These are phyloP conservation scores for Macrolepiota albuminosa DNA, from an alignment of 768 basidiomycete genomes.

Conservation along the genomic window DNA sequence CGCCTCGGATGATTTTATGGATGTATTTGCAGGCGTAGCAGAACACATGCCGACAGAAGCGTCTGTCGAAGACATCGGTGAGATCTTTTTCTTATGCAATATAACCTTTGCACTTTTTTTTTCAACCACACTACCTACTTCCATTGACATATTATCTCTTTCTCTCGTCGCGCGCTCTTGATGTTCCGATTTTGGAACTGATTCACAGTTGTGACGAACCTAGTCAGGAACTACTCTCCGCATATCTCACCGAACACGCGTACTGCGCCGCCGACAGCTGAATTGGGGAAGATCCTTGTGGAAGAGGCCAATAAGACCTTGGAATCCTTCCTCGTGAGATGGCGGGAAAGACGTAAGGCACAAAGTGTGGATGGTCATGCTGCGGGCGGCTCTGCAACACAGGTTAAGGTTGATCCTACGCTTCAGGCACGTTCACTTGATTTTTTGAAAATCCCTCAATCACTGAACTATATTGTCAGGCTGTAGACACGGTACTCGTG, in stretches of 20 bases:
- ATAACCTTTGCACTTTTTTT: conserved; percentile 12
- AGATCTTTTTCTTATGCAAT: conserved; percentile 34
- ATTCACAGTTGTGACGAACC: conserved; percentile 77
- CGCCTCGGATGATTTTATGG: conserved; percentile 45
- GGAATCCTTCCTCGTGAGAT: conserved; percentile 59
- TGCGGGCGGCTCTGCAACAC: conserved; percentile 5
- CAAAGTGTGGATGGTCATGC: conserved; percentile 21
- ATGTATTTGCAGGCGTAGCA: conserved; percentile 72
- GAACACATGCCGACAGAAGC: conserved; percentile 65
- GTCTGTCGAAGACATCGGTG: conserved; percentile 81
- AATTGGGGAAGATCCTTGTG: conserved; percentile 59
- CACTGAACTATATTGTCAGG: conserved; percentile 29
- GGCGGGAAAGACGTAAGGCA: conserved; percentile 41
- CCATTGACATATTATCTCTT: conserved; percentile 26
- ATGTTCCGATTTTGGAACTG: conserved; percentile 56
- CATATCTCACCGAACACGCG: conserved; percentile 70
- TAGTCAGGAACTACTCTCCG: conserved; percentile 91
- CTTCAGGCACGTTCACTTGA: conserved; percentile 12
- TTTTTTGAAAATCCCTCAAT: background rate
- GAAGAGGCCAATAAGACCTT: conserved; percentile 75
- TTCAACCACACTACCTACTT: conserved; percentile 10
- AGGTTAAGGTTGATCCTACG: conserved; percentile 5
- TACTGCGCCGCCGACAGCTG: conserved; percentile 64
- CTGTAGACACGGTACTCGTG: conserved; percentile 78
- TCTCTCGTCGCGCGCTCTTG: conserved; percentile 22